A percentile compares a stretch with the other conserved stretches of the same genome.
phyloP scores from a whole-genome alignment of 2,329 filamentous ascomycete genomes.

The Nectriaceae sp. region DNA sequence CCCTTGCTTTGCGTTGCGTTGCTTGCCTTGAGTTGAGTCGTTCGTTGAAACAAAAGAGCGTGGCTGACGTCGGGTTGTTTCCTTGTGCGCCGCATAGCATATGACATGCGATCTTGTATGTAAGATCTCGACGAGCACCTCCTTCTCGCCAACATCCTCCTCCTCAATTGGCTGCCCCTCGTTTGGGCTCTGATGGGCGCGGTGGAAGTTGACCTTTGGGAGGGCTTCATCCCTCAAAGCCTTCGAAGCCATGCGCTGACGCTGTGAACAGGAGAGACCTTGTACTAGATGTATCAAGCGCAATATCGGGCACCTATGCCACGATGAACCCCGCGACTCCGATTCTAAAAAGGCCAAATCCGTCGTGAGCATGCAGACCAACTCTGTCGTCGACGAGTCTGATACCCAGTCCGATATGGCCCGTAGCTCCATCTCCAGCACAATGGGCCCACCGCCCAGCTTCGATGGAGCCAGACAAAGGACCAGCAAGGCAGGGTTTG shows the following conservation, averaged over 20 bases:
- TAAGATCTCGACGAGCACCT: conserved; percentile 29
- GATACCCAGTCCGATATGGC: conserved; percentile 52
- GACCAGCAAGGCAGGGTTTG: conserved; percentile 46
- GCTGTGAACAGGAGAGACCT: conserved; percentile 73
- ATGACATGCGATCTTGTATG: conserved; percentile 92
- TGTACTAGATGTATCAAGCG: conserved; percentile 98
- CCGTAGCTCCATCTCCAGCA: conserved; percentile 57
- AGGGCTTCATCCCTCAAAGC: conserved; percentile 11
- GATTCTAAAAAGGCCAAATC: conserved; percentile 78
- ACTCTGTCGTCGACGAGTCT: conserved; percentile 62
- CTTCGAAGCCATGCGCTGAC: conserved; percentile 26
- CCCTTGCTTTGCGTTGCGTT: conserved; percentile 9
- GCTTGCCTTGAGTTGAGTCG: not conserved
- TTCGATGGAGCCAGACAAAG: conserved; percentile 37
- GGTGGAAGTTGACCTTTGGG: conserved; percentile 7
- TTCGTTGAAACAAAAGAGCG: conserved; percentile 9
- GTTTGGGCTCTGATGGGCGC: not conserved
- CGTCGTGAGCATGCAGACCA: conserved; percentile 39
- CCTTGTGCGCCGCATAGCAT: conserved; percentile 58
- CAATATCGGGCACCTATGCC: conserved; percentile 97
- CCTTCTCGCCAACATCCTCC: conserved; percentile 21
- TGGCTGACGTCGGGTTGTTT: conserved; percentile 31
- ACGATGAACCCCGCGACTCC: conserved; percentile 91
- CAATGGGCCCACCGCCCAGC: conserved; percentile 54
- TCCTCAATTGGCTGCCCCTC: not conserved